phyloP scores from a whole-genome alignment of 345 rosid species.

The Acer campestre region DNA sequence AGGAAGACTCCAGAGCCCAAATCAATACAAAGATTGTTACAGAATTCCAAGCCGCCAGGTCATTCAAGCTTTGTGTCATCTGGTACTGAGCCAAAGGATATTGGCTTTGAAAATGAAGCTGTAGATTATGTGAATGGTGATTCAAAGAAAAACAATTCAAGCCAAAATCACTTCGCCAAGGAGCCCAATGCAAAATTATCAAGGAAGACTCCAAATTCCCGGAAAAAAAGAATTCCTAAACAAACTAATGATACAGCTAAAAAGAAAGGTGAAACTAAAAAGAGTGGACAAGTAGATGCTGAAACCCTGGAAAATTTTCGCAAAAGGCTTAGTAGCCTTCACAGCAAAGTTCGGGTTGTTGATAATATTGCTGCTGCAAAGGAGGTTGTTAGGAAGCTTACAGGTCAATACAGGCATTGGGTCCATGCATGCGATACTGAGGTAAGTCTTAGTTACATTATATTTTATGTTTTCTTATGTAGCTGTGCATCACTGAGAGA shows the following conservation, averaged over 20 bases:
- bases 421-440: constrained; percentile 95
- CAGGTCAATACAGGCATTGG: constrained; percentile 55
- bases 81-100: constrained; percentile 8
- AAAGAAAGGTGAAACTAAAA: not conserved
- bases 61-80: too few relatives aligned
- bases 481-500: constrained; percentile 7
- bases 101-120: constrained; percentile 9
- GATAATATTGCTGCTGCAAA: constrained; percentile 60
- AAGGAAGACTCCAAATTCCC: not conserved
- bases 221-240: not conserved
- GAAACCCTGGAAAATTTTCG: constrained; percentile 23
- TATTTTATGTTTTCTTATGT: constrained; percentile 11
- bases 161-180: not conserved
- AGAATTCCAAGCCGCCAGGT: constrained; percentile 1
- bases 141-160: not conserved
- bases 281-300: constrained; percentile 16
- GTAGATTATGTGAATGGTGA: constrained; percentile 17
- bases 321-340: constrained; percentile 54
- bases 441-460: constrained; percentile 41
- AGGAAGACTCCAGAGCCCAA: too few relatives aligned
- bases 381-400: constrained; percentile 57
- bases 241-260: not conserved
- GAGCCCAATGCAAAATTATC: not conserved
- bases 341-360: constrained; percentile 65
- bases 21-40: not conserved